These are phyloP conservation scores for Tirmania nivea DNA, from an alignment of 495 filamentous ascomycete genomes.

Conservation along the genomic window DNA sequence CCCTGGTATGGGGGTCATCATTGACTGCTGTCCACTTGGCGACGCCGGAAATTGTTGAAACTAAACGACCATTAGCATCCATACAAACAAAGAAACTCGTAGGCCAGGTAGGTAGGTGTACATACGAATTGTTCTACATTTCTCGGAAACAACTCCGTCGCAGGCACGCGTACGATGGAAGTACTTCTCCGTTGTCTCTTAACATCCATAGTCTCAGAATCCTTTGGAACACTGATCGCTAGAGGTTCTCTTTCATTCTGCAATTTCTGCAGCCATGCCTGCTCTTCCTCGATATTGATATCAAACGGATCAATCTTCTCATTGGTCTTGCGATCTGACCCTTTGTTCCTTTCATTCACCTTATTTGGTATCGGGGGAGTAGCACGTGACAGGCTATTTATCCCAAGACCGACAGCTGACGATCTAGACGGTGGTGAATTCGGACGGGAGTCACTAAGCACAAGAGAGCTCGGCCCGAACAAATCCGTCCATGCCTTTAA, in stretches of 20 bases:
- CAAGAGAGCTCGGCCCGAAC: slow-evolving; percentile 45
- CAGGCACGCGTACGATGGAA: slow-evolving; percentile 24
- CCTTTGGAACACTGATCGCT: slow-evolving; percentile 10
- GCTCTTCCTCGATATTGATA: slow-evolving; percentile 23
- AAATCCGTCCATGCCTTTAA: slow-evolving; percentile 67
- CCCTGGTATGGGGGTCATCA: slow-evolving; percentile 24
- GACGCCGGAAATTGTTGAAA: slow-evolving; percentile 17
- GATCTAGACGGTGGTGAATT: not conserved
- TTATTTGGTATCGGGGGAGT: too few relatives aligned
- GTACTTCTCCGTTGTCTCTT: slow-evolving; percentile 22
- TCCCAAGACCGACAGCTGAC: not conserved
- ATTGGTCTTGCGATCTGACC: too few relatives aligned
- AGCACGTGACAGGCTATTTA: not conserved
- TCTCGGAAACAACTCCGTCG: slow-evolving; percentile 3
- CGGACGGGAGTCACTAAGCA: not conserved
- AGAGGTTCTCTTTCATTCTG: slow-evolving; percentile 20
- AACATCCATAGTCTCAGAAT: slow-evolving; percentile 6
- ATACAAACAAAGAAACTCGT: too few relatives aligned
- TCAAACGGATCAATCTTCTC: too few relatives aligned
- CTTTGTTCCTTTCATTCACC: too few relatives aligned
- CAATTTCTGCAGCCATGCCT: slow-evolving; percentile 24
- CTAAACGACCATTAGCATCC: not conserved
- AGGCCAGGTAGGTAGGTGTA: not conserved
- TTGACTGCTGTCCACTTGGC: slow-evolving; percentile 10
- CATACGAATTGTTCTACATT: slow-evolving; percentile 21